phyloP scores from a whole-genome alignment of 148 eudicot species.

The Rhododendron williamsianum region DNA sequence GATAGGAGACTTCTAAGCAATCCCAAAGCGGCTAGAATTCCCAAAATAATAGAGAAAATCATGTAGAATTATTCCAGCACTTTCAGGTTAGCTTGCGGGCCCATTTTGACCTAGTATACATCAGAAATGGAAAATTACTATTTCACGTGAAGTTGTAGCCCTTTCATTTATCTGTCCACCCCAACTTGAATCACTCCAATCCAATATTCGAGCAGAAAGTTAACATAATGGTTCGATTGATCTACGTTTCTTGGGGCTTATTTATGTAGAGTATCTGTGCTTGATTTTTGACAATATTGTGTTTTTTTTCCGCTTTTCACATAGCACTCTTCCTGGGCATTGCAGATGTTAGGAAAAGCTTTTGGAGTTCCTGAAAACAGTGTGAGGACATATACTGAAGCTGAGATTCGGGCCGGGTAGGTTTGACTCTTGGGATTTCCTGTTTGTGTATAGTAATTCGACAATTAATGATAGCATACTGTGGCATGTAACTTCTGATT shows the following conservation, averaged over 20 bases:
- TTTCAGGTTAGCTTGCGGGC: no score
- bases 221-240: neutral
- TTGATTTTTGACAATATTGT: neutral
- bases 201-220: no score
- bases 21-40: no score
- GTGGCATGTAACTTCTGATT: neutral
- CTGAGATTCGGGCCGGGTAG: constrained; percentile 98
- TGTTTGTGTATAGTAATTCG: neutral
- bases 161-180: no score
- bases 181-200: no score
- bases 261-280: neutral
- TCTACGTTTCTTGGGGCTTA: neutral
- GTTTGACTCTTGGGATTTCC: neutral
- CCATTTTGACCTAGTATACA: no score
- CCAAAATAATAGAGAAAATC: no score
- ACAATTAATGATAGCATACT: neutral
- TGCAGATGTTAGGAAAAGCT: constrained; percentile 85
- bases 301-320: neutral
- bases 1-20: no score
- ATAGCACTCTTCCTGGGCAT: constrained; percentile 19
- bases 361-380: constrained; percentile 79
- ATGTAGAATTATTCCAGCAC: no score
- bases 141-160: no score
- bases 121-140: no score
- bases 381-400: constrained; percentile 83